Conservation (phyloP, 306 rosid genomes). For the Vicia faba region DNA sequence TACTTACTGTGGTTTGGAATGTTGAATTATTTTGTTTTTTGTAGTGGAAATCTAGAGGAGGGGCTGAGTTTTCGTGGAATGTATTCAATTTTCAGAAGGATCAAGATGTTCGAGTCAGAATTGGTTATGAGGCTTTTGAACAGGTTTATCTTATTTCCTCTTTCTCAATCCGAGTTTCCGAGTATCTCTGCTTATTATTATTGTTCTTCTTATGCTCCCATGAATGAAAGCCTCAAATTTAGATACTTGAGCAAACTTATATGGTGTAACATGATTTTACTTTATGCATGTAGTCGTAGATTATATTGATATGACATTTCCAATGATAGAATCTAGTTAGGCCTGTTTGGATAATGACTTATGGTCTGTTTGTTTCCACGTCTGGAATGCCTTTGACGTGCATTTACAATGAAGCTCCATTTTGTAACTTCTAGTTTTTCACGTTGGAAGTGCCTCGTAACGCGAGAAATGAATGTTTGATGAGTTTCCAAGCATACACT, state of each 20-base stretch:
- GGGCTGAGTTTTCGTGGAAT: constrained; percentile 79
- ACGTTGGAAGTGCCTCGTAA: too few relatives aligned
- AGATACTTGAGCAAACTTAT: background rate
- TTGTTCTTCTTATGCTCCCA: background rate
- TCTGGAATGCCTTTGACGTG: too few relatives aligned
- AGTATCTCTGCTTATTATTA: background rate
- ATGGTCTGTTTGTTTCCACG: too few relatives aligned
- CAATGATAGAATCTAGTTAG: background rate
- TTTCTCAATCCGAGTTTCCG: background rate
- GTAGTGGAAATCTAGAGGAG: constrained; percentile 70
- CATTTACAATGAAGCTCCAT: too few relatives aligned
- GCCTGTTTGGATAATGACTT: background rate
- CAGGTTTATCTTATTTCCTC: constrained; percentile 47
- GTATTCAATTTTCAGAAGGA: constrained; percentile 72
- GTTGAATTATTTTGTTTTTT: constrained; percentile 1
- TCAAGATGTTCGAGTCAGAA: constrained; percentile 80
- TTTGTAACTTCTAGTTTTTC: too few relatives aligned
- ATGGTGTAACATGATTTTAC: background rate
- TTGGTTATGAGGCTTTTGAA: constrained; percentile 74
- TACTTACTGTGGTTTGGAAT: background rate
- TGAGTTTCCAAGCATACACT: background rate
- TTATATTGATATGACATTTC: background rate
- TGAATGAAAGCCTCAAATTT: background rate
- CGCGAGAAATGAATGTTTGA: too few relatives aligned
- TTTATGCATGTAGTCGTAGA: constrained; percentile 3